Evolutionary conservation across 768 basidiomycete species (phyloP), one percentile per base, ranked within the genome.

Genomic region (Boletellus ananas): DNA sequence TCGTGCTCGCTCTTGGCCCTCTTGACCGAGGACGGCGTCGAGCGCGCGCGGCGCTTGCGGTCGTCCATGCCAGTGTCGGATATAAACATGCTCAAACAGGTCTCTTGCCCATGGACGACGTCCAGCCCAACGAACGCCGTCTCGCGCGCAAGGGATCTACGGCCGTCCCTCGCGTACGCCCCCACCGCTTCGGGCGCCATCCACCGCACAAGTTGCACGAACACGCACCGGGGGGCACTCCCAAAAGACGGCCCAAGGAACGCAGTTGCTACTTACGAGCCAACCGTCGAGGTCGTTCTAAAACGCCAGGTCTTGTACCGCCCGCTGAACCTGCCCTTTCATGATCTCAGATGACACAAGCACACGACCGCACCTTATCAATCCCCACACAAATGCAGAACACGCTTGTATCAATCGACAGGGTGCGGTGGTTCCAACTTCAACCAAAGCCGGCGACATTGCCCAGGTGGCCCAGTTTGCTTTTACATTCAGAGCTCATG

Each of bases 91-190:
- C 47, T 55, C 47, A 61, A 63, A 58, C 36, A 50, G 16, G 17
- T 31, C 40, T 5, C 35, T 41, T 34, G 39, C 21, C 13, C 36
- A 59, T 64, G 62, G 74, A 75, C 51, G 73, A 74, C 52, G 51
- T 53, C 2, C 74, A 75, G 44, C 72, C 71, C 17, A 74, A 74
- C 52, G 71, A 74, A 52, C 50, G 63, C 6, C 70, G 70, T 40
- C 58, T 67, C 46, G 47, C 63, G 23, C 66, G 68, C 35, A 73
- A 73, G 47, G 71, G 72, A 0, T 58, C 45, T 7, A 38, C 60
- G 0, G 18, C 34, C 14, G 47, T 73, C 3, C 73, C 72, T 4
- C 56, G 48, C 14, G 63, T 73, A 20, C 52, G 27, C 12, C 42
- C 49, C 23, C 17, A 37, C 17, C n/a, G 18, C n/a, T 18, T 16